Base-by-base conservation (phyloP, 2,329 filamentous ascomycete species). In the Orbilia brochopaga region DNA sequence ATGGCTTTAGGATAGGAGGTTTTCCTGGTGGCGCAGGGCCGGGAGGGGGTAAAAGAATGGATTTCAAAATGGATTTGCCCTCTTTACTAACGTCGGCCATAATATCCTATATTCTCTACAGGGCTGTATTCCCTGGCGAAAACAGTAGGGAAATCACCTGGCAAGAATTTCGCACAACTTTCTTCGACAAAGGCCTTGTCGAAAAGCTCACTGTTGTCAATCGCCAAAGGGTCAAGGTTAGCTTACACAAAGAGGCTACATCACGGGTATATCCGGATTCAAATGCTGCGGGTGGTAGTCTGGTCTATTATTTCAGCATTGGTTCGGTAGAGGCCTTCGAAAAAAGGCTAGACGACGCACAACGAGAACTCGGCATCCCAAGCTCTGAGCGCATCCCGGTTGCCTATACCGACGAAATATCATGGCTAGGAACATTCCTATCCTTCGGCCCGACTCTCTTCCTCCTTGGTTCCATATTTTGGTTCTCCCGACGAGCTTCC, bases 261-360 rank as follows among this genome's bases (percentile, higher is more conserved):
- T 84, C 85, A 53, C 81, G 85, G 54, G 85, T 89, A 80, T 92
- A 92, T 77, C 90, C 91, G 1, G 90, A 93, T 66, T 90, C 89
- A 23, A 85, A 85, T 6, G 88, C 88, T 17, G 83, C 83, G 24
- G 86, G 87, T 75, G 83, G 85, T 19, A 86, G 87, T 76, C 62
- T 73, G 44, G 91, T 92, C 81, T 85, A 86, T 81, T 97, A 96
- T 81, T 97, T 99, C 83, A 91, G 90, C 66, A 97, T 99, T 77
- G 94, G 94, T 56, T 97, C 92, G 0, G 87, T 96, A 27, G 93
- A 99, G 74, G 88, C 89, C 7, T 99, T 99, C 75, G 94, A 99
- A 82, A 85, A 88, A 78, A 88, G 89, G 78, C 82, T 99, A 60
- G 93, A 97, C 73, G 86, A 91, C 74, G 92, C 93, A 35, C 94